Conservation (phyloP, 1,284 basidiomycete species). For the Puccinia horiana region DNA sequence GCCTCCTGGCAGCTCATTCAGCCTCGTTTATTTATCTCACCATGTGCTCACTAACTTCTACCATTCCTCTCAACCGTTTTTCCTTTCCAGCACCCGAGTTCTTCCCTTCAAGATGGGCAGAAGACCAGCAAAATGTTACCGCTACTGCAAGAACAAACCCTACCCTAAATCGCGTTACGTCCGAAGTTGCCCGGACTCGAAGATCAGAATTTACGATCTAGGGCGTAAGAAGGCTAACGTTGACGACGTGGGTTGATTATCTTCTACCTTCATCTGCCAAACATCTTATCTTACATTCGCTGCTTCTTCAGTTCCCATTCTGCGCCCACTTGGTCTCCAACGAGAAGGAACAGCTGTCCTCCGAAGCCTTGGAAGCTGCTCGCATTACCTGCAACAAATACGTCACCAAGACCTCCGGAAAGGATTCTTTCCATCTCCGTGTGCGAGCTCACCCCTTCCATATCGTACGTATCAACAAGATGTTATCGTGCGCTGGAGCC, state of each 20-base stretch:
- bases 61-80: not conserved
- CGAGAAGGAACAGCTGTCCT: conserved; percentile 96
- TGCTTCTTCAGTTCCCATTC: conserved; percentile 53
- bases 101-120: conserved; percentile 72
- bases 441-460: conserved; percentile 98
- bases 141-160: conserved; percentile 98
- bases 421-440: conserved; percentile 98
- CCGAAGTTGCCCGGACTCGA: conserved; percentile 94
- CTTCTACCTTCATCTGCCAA: not conserved
- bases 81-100: not conserved
- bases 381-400: conserved; percentile 99
- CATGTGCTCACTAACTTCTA: not conserved
- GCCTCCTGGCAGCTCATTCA: conserved; percentile 5
- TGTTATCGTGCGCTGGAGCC: conserved; percentile 98
- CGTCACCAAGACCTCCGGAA: conserved; percentile 95
- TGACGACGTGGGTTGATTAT: conserved; percentile 79
- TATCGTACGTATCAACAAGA: conserved; percentile 99
- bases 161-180: conserved; percentile 85
- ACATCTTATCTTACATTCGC: conserved; percentile 59
- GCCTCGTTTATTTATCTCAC: not conserved
- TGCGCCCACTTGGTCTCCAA: conserved; percentile 89
- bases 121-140: conserved; percentile 92
- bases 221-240: conserved; percentile 86
- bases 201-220: conserved; percentile 91
- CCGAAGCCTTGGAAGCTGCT: conserved; percentile 94